phyloP scores from a whole-genome alignment of 2,329 filamentous ascomycete genomes.

The Aureobasidium mangrovei region DNA sequence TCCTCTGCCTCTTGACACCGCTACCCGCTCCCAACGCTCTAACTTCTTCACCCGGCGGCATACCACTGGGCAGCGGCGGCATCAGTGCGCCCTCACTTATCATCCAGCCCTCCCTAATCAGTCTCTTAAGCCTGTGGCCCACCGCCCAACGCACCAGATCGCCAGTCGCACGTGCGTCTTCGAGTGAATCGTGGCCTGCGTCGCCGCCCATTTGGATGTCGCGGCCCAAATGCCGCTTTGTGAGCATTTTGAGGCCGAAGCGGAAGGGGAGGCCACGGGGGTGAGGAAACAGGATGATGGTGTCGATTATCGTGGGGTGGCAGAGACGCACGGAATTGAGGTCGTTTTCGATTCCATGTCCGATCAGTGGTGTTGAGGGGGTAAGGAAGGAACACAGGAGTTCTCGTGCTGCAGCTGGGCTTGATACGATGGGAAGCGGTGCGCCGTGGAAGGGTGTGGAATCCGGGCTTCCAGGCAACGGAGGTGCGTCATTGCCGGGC shows the following conservation, averaged over 20 bases:
- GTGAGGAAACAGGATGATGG: conserved; percentile 75
- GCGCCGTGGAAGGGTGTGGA: conserved; percentile 12
- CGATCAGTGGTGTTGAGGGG: conserved; percentile 73
- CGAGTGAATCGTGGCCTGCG: conserved; percentile 77
- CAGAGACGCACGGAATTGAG: conserved; percentile 77
- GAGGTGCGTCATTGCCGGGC: conserved; percentile 7
- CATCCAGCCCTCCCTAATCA: conserved; percentile 61
- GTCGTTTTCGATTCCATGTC: conserved; percentile 93
- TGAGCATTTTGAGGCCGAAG: conserved; percentile 66
- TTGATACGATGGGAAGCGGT: conserved; percentile 63
- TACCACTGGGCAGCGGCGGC: conserved; percentile 11
- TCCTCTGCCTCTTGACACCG: conserved; percentile 13
- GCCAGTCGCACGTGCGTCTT: conserved; percentile 83
- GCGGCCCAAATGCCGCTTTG: conserved; percentile 58
- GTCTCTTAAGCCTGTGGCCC: conserved; percentile 57
- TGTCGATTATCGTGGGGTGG: conserved; percentile 79
- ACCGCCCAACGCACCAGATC: conserved; percentile 71
- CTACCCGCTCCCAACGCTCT: conserved; percentile 4
- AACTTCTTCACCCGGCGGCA: not conserved
- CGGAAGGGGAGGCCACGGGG: conserved; percentile 66
- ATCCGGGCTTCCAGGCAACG: not conserved
- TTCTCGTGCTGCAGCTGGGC: conserved; percentile 63
- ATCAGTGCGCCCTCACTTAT: conserved; percentile 42
- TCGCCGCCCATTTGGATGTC: conserved; percentile 66
- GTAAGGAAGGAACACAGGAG: conserved; percentile 69